phyloP scores from a whole-genome alignment of 176 grass and related monocot genomes.

The Chrysopogon serrulatus region DNA sequence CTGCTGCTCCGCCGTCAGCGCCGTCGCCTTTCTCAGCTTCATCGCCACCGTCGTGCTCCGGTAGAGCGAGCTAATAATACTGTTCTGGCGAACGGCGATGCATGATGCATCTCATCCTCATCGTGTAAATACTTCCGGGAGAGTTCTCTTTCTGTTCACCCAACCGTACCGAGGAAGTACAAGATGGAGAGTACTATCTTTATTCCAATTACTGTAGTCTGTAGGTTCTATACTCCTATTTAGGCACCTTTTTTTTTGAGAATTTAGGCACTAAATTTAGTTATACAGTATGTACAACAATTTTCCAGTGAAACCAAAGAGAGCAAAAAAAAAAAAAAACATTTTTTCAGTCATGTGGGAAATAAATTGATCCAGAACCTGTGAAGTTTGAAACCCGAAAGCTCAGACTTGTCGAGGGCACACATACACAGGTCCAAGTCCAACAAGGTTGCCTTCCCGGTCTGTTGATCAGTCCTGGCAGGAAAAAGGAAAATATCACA shows the following conservation, averaged over 20 bases:
- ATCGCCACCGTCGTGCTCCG: conserved; percentile 25
- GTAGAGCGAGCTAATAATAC: not conserved
- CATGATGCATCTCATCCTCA: not conserved
- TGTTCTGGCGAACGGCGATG: not conserved
- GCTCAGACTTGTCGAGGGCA: not conserved
- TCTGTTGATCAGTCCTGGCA: not conserved
- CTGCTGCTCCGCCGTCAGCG: conserved; percentile 51
- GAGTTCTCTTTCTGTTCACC: not conserved
- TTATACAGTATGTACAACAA: not conserved
- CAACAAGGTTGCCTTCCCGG: no score
- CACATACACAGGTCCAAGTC: not conserved
- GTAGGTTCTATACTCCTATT: not conserved
- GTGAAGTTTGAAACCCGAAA: not conserved
- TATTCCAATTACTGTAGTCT: not conserved
- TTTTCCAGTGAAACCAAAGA: not conserved
- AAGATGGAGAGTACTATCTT: not conserved
- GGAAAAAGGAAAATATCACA: not conserved
- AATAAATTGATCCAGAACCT: not conserved
- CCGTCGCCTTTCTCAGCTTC: conserved; percentile 45
- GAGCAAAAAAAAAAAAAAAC: no score
- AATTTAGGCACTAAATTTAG: not conserved
- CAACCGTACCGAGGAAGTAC: not conserved
- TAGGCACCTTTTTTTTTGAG: no score
- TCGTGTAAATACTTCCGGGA: not conserved
- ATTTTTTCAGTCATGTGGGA: not conserved